A percentile compares a stretch with the other conserved stretches of the same genome.
These are phyloP conservation scores for Basidiobolus meristosporus DNA, from an alignment of 371 early-diverging fungal species.

Conservation along the genomic window DNA sequence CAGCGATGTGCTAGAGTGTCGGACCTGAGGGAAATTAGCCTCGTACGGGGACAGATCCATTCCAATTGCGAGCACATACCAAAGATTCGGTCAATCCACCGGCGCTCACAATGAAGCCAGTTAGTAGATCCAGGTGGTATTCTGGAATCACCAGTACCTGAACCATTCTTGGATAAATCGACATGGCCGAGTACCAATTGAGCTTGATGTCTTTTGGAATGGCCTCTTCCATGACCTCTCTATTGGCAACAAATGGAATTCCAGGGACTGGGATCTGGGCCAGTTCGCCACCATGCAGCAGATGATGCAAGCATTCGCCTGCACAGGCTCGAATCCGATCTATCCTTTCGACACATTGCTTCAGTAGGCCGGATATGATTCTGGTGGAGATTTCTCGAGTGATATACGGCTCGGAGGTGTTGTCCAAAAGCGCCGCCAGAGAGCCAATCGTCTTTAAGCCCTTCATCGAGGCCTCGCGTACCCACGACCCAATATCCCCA, in stretches of 20 bases:
- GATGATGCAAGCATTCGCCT: slow-evolving; percentile 22
- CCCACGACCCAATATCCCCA: slow-evolving; percentile 92
- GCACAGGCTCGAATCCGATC: slow-evolving; percentile 53
- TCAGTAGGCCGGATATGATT: slow-evolving; percentile 26
- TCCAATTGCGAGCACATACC: slow-evolving; percentile 12
- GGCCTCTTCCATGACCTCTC: too few relatives aligned
- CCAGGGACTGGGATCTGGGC: too few relatives aligned
- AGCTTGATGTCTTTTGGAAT: too few relatives aligned
- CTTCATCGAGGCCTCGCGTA: slow-evolving; percentile 54
- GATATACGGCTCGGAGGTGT: background rate
- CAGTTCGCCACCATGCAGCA: slow-evolving; percentile 8
- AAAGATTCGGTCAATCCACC: slow-evolving; percentile 68
- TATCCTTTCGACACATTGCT: slow-evolving; percentile 66
- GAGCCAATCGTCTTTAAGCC: slow-evolving; percentile 25
- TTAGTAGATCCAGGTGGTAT: slow-evolving; percentile 34
- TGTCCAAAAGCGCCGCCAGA: slow-evolving; percentile 16
- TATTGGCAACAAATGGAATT: too few relatives aligned
- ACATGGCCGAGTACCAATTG: too few relatives aligned
- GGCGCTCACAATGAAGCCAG: slow-evolving; percentile 52
- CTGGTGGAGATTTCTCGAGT: slow-evolving; percentile 7
- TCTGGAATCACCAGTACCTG: slow-evolving; percentile 23
- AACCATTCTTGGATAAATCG: slow-evolving; percentile 30
- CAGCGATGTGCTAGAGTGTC: too few relatives aligned
- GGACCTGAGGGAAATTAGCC: too few relatives aligned
- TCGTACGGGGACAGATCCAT: too few relatives aligned